Base-by-base conservation (phyloP, 768 basidiomycete species). In the Dacryopinax primogenitus region DNA sequence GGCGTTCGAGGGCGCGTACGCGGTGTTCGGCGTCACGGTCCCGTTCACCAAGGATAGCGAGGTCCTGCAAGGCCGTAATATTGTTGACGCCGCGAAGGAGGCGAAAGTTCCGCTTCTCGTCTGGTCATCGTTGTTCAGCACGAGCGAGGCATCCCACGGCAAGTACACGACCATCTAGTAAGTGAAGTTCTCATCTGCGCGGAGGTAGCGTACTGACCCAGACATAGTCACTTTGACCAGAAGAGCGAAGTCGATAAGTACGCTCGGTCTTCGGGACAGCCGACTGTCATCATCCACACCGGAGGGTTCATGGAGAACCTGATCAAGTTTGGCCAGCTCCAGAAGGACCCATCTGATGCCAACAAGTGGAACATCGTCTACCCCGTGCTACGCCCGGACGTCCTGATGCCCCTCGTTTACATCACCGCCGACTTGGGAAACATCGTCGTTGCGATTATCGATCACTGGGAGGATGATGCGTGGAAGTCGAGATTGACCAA, bases 71-170 rank as follows among this genome's bases (percentile, higher is more conserved):
- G 73, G 73, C 1, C 70, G 69, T 26, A 65, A 67, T 18, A 66
- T 73, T 4, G 70, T 72, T 26, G 73, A 73, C 51, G 72, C 71
- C 0, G 71, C 71, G 7, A 73, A 73, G 62, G 68, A 68, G 26
- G 68, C 51, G 1, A 70, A 70, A 7, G 67, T 72, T 18, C 64
- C 71, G 47, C 72, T 70, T 45, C 70, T 73, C 44, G 64, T 73
- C 2, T 71, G 63, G 66, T 70, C 63, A 64, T 69, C 51, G 15
- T 32, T 58, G 51, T 30, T 30, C 13, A 30, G 51, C 4, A 30
- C 30, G 26, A 58, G 13, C 26, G 51, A 58, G 18, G 30, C 26
- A 7, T 58, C 51, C 3, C 26, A 58, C 3, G 51, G 51, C 13
- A 58, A 58, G 18, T 58, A 58, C 26, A 58, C 51, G 9, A 32